These are phyloP conservation scores for Apiotrichum akiyoshidainum DNA, from an alignment of 1,284 basidiomycete genomes.

Conservation along the genomic window DNA sequence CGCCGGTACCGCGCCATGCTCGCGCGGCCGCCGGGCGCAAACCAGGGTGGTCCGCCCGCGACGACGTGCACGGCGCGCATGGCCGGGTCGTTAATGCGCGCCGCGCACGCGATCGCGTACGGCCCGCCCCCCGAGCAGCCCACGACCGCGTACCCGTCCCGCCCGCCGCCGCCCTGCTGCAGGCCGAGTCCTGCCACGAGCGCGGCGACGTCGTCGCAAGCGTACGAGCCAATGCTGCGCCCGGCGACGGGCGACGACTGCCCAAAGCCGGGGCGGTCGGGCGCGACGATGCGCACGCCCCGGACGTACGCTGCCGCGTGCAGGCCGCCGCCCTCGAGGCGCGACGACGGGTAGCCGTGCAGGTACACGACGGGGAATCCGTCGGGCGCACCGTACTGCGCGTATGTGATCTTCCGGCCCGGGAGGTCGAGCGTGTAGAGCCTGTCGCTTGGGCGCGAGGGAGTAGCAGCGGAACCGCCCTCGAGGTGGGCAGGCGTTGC, in stretches of 20 bases:
- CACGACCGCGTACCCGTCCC: neutral
- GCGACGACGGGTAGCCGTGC: slow-evolving; percentile 18
- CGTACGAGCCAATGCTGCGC: too few relatives aligned
- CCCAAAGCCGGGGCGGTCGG: slow-evolving; percentile 21
- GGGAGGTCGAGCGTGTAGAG: too few relatives aligned
- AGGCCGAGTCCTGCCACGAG: slow-evolving; percentile 10
- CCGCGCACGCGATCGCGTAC: slow-evolving; percentile 15
- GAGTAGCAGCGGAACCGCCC: too few relatives aligned
- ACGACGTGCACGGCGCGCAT: slow-evolving; percentile 7
- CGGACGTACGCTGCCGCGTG: neutral
- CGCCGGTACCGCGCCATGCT: neutral
- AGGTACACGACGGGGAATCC: slow-evolving; percentile 10
- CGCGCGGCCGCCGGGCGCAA: neutral
- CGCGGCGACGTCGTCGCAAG: slow-evolving; percentile 1
- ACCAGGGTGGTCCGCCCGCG: slow-evolving; percentile 17
- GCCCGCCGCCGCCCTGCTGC: too few relatives aligned
- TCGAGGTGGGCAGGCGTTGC: too few relatives aligned
- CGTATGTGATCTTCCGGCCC: too few relatives aligned
- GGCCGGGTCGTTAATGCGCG: neutral
- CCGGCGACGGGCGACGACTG: neutral
- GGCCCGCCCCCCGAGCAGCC: slow-evolving; percentile 19
- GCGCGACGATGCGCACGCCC: slow-evolving; percentile 7
- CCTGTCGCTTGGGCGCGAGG: too few relatives aligned
- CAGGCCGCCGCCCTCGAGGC: slow-evolving; percentile 8
- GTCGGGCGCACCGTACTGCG: slow-evolving; percentile 3